These are phyloP conservation scores for Brasilioporus rufonigricans DNA, from an alignment of 768 basidiomycete genomes.

Conservation along the genomic window DNA sequence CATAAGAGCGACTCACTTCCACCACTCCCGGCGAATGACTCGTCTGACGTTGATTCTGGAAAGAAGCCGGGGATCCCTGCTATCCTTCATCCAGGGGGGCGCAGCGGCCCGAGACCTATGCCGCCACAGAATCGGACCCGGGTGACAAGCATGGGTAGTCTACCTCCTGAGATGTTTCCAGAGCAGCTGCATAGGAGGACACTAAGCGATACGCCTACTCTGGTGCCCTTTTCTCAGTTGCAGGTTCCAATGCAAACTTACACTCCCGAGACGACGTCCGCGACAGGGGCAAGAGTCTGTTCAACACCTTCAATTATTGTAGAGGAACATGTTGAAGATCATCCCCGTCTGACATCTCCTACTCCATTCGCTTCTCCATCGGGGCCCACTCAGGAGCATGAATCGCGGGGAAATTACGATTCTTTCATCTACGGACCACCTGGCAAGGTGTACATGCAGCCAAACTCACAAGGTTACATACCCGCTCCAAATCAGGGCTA, in stretches of 20 bases:
- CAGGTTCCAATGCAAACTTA: conserved; percentile 7
- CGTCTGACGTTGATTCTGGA: conserved; percentile 22
- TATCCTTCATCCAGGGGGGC: conserved; percentile 42
- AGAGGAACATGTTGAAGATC: conserved; percentile 4
- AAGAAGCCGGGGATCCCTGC: conserved; percentile 33
- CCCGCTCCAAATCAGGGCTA: conserved; percentile 1
- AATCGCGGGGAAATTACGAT: neutral
- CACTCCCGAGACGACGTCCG: neutral
- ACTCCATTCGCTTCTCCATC: neutral
- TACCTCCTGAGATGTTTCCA: conserved; percentile 8
- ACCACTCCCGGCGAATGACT: conserved; percentile 35
- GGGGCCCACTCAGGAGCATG: neutral
- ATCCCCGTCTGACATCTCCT: conserved; percentile 3
- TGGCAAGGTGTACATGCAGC: conserved; percentile 9
- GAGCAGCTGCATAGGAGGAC: conserved; percentile 7
- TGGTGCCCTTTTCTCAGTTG: conserved; percentile 9
- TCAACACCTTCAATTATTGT: conserved; percentile 21
- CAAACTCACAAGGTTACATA: conserved; percentile 10
- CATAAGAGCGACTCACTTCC: conserved; percentile 35
- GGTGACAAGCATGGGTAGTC: conserved; percentile 7
- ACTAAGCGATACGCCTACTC: conserved; percentile 12
- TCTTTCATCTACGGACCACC: conserved; percentile 4
- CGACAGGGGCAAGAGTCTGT: neutral
- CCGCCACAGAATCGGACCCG: conserved; percentile 15
- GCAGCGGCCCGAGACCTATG: conserved; percentile 18